Evolutionary conservation across 2,329 filamentous ascomycete genomes (phyloP), one percentile per base, ranked within the genome.

Genomic region (Ophioceras dolichostomum): DNA sequence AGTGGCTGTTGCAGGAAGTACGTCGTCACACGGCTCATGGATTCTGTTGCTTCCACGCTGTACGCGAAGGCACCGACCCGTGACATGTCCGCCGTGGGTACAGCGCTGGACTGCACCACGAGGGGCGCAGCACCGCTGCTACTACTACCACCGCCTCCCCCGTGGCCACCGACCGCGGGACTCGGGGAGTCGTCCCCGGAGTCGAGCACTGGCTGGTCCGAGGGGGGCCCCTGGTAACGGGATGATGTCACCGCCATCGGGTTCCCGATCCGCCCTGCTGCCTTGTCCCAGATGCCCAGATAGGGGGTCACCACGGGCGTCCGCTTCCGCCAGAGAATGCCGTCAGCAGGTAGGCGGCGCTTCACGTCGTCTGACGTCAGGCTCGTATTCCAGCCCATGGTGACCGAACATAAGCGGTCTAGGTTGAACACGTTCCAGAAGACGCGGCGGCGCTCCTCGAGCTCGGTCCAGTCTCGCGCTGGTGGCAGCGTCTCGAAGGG

Each of bases 401-500:
- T 47, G 4, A 54, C 46, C 46, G 39, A 28, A 41, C 41, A 46
- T 51, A 45, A 55, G 10, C 57, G 45, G 40, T 61, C 57, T 12
- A 60, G 41, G 17, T 50, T 42, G 43, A 61, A 60, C 18, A 61
- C 45, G 18, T 49, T 55, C 58, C 57, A 61, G 33, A 61, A 62
- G 1, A 60, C 50, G 3, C 58, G 45, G 5, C 45, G 41, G 4
- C 46, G 42, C 34, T 47, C 46, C 17, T 48, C 45, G 12, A 41
- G 46, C 29, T 59, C 57, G 1, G 47, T 51, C 59, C 58, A 60
- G 41, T 49, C 47, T 17, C 45, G 43, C 6, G 53, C 44, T 3
- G 44, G 40, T 2, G 46, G 34, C 5, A 60, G 39, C 22, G 48
- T 48, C 3, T 45, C 40, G 16, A 50, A 44, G 22, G 52, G 49